phyloP scores from a whole-genome alignment of 805 yeast genomes.

The Saccharomycopsis javanensis region DNA sequence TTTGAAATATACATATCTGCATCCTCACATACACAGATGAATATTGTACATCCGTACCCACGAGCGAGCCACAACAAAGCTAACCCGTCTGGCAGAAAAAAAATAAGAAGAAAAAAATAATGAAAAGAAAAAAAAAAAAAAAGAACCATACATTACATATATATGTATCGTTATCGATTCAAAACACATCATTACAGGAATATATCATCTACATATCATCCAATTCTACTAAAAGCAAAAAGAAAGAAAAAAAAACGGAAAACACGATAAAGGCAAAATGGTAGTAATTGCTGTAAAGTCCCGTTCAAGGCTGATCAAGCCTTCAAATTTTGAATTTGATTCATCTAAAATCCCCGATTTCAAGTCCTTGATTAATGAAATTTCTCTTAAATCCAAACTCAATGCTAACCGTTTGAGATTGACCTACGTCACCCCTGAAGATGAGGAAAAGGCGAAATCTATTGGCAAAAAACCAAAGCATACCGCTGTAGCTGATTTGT shows the following conservation, averaged over 20 bases:
- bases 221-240: too few species aligned
- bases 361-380: slow-evolving; percentile 31
- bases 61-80: too few species aligned
- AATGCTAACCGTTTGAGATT: slow-evolving; percentile 48
- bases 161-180: too few species aligned
- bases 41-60: too few species aligned
- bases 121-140: neutral
- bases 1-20: too few species aligned
- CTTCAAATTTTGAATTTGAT: slow-evolving; percentile 30
- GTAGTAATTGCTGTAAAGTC: slow-evolving; percentile 43
- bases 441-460: slow-evolving; percentile 22
- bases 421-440: slow-evolving; percentile 28
- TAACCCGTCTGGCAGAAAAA: too few species aligned
- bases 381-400: slow-evolving; percentile 36
- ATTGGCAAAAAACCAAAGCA: slow-evolving; percentile 23
- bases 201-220: too few species aligned
- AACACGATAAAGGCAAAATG: slow-evolving; percentile 25
- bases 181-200: too few species aligned
- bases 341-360: slow-evolving; percentile 29
- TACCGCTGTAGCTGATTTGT: slow-evolving; percentile 23
- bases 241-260: neutral
- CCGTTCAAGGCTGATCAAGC: slow-evolving; percentile 49
- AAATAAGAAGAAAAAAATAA: neutral
- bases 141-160: too few species aligned
- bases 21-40: too few species aligned